Evolutionary conservation across 2,329 filamentous ascomycete genomes (phyloP).

Genomic region (Pseudogymnoascus sp.): DNA sequence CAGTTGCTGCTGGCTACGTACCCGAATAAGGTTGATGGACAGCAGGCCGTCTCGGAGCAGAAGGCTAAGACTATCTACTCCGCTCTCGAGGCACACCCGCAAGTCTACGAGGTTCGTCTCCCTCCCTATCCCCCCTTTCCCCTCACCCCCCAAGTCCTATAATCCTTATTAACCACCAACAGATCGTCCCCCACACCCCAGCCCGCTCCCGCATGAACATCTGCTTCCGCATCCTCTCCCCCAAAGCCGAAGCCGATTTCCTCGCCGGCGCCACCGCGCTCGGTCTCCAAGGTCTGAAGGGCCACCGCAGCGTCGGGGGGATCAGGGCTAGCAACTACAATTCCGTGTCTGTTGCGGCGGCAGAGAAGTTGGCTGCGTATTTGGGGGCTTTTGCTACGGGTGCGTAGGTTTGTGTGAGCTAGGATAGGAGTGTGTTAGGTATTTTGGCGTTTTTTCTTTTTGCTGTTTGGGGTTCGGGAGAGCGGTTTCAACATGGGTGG

Average conservation of each 20-base stretch:
- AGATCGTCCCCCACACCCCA: conserved; percentile 63
- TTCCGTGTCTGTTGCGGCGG: conserved; percentile 60
- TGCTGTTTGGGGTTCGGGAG: neutral
- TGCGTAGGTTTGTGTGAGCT: neutral
- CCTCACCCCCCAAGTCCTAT: neutral
- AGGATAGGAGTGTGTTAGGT: neutral
- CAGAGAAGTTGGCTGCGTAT: conserved; percentile 58
- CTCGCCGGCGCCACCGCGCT: conserved; percentile 59
- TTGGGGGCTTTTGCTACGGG: conserved; percentile 42
- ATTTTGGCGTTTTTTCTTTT: neutral
- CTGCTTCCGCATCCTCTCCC: conserved; percentile 68
- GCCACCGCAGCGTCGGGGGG: conserved; percentile 78
- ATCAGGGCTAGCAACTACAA: conserved; percentile 89
- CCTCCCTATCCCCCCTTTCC: neutral
- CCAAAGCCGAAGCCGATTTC: conserved; percentile 71
- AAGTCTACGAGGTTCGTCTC: conserved; percentile 51
- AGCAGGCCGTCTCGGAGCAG: conserved; percentile 61
- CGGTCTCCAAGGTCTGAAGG: conserved; percentile 73
- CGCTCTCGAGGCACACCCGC: conserved; percentile 63
- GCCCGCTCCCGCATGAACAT: conserved; percentile 89
- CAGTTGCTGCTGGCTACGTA: conserved; percentile 59
- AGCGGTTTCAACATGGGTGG: neutral
- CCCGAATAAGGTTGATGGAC: conserved; percentile 63
- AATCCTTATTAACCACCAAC: neutral
- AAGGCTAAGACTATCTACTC: conserved; percentile 73